Evolutionary conservation across 208 protist species (phyloP), one percentile per base, ranked within the genome.

Genomic region (Acanthamoeba quina): DNA sequence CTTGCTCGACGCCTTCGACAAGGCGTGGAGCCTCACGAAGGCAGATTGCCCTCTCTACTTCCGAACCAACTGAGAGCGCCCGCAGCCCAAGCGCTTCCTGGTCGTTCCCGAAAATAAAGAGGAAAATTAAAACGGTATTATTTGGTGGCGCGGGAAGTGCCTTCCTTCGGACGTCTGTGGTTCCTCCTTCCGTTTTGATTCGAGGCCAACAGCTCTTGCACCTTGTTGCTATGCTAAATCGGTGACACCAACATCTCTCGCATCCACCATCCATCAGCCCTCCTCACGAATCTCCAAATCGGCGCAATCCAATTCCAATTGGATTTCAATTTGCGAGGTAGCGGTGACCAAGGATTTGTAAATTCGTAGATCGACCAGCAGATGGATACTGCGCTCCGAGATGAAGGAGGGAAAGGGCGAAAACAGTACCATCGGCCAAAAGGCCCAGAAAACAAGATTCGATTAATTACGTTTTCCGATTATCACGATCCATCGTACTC

Each of bases 381-480:
- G 3, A 49, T 41, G 70, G 70, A 41, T 49, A 78, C 70, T 31
- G 70, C 70, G 31, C n/a, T 78, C 1, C 5, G 34, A 49, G 29
- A 78, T 24, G 26, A 78, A 41, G 34, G 70, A n/a, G 34, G 52
- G 11, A 9, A 62, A 26, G 56, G 56, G 19, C 56, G 56, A 62
- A 62, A 26, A 7, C 56, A 10, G 21, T 24, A 17, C 13, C 56
- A 24, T 24, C 56, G 56, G 21, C 56, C 56, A 26, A 62, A 62
- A 26, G 56, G 17, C 6, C 56, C 56, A 62, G 17, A 26, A 62
- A 62, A 62, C 21, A 62, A 62, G 56, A 60, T 85, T 54, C 76
- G 76, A 85, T 85, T 85, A 60, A 85, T 91, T 54, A 91, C 64
- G 13, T 91, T 91, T 76, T 47, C 85, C 11, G 85, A 91, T 34